Evolutionary conservation across 2,329 filamentous ascomycete genomes (phyloP).

Genomic region (Daldinia sp.): DNA sequence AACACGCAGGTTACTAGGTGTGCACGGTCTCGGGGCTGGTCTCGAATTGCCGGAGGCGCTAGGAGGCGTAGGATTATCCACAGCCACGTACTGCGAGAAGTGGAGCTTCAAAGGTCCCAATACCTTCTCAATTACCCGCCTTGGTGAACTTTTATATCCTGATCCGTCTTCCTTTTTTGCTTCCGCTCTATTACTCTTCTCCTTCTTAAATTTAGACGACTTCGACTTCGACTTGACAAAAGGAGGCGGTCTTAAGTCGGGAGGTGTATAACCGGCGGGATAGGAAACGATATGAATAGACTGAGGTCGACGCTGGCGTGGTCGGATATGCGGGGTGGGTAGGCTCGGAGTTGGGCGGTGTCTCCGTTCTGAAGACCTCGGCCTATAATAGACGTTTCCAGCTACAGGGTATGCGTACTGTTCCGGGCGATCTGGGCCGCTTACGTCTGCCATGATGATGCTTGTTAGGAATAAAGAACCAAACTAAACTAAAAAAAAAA

Average conservation of each 20-base stretch:
- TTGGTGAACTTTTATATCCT: slow-evolving; percentile 48
- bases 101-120: slow-evolving; percentile 51
- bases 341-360: slow-evolving; percentile 45
- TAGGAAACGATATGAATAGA: slow-evolving; percentile 66
- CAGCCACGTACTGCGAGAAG: slow-evolving; percentile 40
- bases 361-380: slow-evolving; percentile 44
- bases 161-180: slow-evolving; percentile 46
- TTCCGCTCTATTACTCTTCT: slow-evolving; percentile 38
- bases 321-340: slow-evolving; percentile 60
- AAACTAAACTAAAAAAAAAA: slow-evolving; percentile 19
- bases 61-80: slow-evolving; percentile 35
- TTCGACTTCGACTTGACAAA: slow-evolving; percentile 62
- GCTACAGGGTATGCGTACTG: slow-evolving; percentile 42
- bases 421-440: slow-evolving; percentile 39
- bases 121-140: slow-evolving; percentile 52
- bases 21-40: slow-evolving; percentile 29
- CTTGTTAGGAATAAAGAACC: slow-evolving; percentile 44
- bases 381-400: slow-evolving; percentile 50
- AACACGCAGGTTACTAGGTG: slow-evolving; percentile 27
- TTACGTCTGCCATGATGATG: slow-evolving; percentile 49
- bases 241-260: slow-evolving; percentile 58
- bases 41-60: slow-evolving; percentile 19
- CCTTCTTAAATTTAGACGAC: slow-evolving; percentile 54
- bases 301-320: slow-evolving; percentile 63
- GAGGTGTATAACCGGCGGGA: slow-evolving; percentile 58